A percentile compares a stretch with the other conserved stretches of the same genome.
Evolutionary conservation across 352 stramenopile genomes (phyloP).

Genomic region (Achlya hypogyna): DNA sequence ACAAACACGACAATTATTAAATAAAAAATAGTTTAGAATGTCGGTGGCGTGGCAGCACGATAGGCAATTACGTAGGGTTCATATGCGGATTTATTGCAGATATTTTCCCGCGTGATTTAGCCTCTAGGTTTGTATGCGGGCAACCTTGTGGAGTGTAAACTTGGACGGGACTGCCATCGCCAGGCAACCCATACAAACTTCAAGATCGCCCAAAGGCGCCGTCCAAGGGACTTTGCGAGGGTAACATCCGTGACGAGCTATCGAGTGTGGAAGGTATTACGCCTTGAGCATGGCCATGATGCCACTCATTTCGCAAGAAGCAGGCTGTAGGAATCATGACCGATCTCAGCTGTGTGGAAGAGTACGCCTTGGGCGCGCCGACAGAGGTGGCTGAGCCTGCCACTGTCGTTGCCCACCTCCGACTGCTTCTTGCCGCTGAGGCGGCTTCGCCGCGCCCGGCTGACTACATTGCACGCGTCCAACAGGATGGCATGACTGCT

Average conservation of each 20-base stretch:
- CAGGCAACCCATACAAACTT: background rate
- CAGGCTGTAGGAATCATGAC: background rate
- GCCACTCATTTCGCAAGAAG: conserved; percentile 13
- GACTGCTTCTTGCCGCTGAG: background rate
- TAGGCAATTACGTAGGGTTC: no score
- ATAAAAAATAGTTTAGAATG: background rate
- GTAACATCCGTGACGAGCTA: conserved; percentile 3
- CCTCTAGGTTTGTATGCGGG: background rate
- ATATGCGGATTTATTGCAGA: background rate
- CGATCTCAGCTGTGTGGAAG: conserved; percentile 3
- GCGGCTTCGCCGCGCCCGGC: conserved; percentile 25
- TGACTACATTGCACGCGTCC: conserved; percentile 36
- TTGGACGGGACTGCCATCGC: background rate
- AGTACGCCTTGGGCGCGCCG: background rate
- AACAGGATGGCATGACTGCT: conserved; percentile 51
- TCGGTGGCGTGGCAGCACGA: background rate
- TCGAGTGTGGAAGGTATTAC: background rate
- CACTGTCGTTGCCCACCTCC: background rate
- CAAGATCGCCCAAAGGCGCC: background rate
- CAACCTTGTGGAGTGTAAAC: background rate
- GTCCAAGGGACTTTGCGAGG: background rate
- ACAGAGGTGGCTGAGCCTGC: background rate
- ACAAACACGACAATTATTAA: background rate
- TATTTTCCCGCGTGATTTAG: background rate
- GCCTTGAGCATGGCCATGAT: background rate